These are phyloP conservation scores for Trametes cingulata DNA, from an alignment of 768 basidiomycete genomes.

Conservation along the genomic window DNA sequence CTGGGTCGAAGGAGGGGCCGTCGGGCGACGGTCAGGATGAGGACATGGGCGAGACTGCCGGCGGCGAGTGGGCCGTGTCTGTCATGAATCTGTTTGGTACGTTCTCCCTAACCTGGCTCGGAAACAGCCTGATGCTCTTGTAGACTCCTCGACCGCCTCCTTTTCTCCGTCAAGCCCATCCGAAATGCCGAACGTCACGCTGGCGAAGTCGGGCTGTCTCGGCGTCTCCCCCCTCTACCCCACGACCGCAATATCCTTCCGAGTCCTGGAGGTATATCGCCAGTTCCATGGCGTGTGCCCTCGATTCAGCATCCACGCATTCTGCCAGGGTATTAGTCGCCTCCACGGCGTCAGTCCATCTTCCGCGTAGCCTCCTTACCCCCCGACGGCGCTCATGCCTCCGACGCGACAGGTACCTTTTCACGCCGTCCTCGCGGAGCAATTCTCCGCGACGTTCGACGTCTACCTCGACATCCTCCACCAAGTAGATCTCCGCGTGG, in stretches of 20 bases:
- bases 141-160: not conserved
- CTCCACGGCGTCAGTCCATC: constrained; percentile 22
- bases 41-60: too few relatives aligned
- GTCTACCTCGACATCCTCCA: constrained; percentile 29
- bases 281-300: constrained; percentile 31
- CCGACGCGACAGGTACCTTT: not conserved
- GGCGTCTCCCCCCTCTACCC: constrained; percentile 23
- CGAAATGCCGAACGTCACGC: constrained; percentile 19
- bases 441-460: constrained; percentile 32
- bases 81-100: not conserved
- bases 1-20: too few relatives aligned
- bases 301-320: constrained; percentile 26
- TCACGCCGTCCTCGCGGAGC: constrained; percentile 1
- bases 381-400: not conserved
- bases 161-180: not conserved
- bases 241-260: constrained; percentile 21
- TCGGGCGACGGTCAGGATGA: too few relatives aligned
- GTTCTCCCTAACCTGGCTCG: not conserved
- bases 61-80: not conserved
- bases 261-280: constrained; percentile 26
- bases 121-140: not conserved
- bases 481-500: constrained; percentile 15
- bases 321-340: constrained; percentile 18
- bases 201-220: constrained; percentile 27
- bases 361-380: not conserved